phyloP scores from a whole-genome alignment of 2,329 filamentous ascomycete genomes.

The Ophiostoma himal-ulmi region DNA sequence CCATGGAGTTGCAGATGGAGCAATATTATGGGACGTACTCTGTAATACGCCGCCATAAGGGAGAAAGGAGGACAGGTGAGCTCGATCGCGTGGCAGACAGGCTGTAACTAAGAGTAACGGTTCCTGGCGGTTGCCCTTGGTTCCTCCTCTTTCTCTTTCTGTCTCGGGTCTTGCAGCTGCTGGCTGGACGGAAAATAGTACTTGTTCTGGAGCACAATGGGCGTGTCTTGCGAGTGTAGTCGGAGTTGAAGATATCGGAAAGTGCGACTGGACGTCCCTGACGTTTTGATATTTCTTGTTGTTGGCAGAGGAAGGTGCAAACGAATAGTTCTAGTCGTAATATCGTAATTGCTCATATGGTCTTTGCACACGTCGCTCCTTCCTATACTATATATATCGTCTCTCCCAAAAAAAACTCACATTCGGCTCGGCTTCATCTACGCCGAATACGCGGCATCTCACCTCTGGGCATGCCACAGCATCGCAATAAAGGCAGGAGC shows the following conservation, averaged over 20 bases:
- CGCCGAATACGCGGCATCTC: constrained; percentile 7
- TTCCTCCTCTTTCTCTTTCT: neutral
- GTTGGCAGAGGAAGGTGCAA: neutral
- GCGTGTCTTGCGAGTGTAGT: neutral
- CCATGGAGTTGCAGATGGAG: neutral
- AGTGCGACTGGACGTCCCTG: neutral
- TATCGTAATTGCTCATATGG: neutral
- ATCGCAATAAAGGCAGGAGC: neutral
- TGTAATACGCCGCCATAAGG: neutral
- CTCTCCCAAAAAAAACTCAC: neutral
- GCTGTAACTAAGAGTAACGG: neutral
- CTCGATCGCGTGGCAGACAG: neutral
- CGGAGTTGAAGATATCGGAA: neutral
- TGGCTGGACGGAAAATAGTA: constrained; percentile 6
- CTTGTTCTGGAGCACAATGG: neutral
- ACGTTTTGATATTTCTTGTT: neutral
- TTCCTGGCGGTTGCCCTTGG: no score
- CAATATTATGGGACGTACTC: neutral
- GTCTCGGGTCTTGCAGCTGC: neutral
- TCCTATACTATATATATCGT: neutral
- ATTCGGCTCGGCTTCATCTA: neutral
- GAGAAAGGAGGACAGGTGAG: neutral
- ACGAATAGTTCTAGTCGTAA: neutral
- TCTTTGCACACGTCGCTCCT: neutral
- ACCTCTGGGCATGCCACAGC: neutral